Base-by-base conservation (phyloP, 2,329 filamentous ascomycete genomes). In the Hypoxylon sp. region DNA sequence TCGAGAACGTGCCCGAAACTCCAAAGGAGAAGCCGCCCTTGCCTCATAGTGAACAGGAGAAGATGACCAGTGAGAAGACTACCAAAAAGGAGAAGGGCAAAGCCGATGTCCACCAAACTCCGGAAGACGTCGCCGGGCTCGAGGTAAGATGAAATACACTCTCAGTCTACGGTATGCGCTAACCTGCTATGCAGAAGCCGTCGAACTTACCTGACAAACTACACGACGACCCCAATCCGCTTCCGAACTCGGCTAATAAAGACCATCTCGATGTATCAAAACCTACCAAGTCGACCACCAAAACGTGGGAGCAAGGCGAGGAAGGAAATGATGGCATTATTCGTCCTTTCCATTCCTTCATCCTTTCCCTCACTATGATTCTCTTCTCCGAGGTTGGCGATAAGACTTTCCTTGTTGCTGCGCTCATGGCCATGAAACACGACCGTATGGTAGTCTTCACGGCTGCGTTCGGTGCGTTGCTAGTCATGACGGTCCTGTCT, bases 341-440 rank as follows among this genome's bases (percentile, higher is more conserved):
- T 62, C 90, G 89, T 66, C 92, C 92, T 17, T 83, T 89, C 72
- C 94, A 99, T 77, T 98, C 95, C 3, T 96, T 95, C 73, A 75
- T 97, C 11, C 88, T 98, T 30, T 97, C 95, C 15, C 88, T 97
- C 63, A 94, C 94, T 60, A 99, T 98, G 95, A 99, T 99, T 72
- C 82, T 98, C 66, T 91, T 98, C 72, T 97, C 94, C 48, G 95
- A 99, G 77, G 89, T 99, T 72, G 95, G 95, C 67, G 95, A 99
- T 86, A 99, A 99, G 81, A 99, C 95, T 0, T 99, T 99, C 82
- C 85, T 99, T 44, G 93, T 99, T 20, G 95, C 95, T 6, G 94
- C 94, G 6, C 87, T 99, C 17, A 99, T 99, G 95, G 95, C 95
- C 11, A 99, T 99, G 95, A 95, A 97, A 76, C 94, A 99, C 73